Evolutionary conservation across 495 filamentous ascomycete species (phyloP).

Genomic region (Xylaria cubensis): DNA sequence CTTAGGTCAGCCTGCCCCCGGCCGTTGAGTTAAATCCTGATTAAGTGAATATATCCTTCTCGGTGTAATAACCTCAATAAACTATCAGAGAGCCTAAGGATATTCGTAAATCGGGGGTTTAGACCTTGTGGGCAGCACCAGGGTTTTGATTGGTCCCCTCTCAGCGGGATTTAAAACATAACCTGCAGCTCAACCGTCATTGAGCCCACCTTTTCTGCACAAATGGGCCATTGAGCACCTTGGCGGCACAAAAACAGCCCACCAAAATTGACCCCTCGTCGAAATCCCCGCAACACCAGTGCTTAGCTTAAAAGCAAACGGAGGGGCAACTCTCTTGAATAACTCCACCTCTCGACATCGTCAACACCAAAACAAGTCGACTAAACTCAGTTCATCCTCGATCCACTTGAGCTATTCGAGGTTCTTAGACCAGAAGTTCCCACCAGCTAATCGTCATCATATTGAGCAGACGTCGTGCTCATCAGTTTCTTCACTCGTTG

Average conservation of each 20-base stretch:
- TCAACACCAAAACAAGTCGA: conserved; percentile 19
- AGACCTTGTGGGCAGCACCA: conserved; percentile 14
- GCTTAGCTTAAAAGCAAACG: conserved; percentile 23
- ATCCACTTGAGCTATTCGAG: conserved; percentile 21
- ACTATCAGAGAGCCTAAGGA: background rate
- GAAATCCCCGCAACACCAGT: conserved; percentile 24
- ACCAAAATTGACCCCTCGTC: conserved; percentile 14
- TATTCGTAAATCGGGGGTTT: background rate
- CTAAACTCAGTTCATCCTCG: conserved; percentile 26
- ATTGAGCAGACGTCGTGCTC: background rate
- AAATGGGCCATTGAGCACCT: background rate
- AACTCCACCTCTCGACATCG: conserved; percentile 20
- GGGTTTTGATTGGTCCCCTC: conserved; percentile 8
- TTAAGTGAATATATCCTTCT: background rate
- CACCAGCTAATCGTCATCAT: conserved; percentile 2
- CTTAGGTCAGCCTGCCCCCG: background rate
- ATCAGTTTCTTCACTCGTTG: background rate
- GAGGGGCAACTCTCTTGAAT: conserved; percentile 25
- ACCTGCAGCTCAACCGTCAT: conserved; percentile 1
- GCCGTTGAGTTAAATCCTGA: background rate
- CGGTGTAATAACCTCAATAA: background rate
- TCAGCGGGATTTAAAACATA: conserved; percentile 26
- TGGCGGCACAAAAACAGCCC: conserved; percentile 8
- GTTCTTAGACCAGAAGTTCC: background rate
- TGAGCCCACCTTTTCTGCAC: conserved; percentile 6